Evolutionary conservation across 495 filamentous ascomycete species (phyloP).

Genomic region (Lichenothelia convexa): DNA sequence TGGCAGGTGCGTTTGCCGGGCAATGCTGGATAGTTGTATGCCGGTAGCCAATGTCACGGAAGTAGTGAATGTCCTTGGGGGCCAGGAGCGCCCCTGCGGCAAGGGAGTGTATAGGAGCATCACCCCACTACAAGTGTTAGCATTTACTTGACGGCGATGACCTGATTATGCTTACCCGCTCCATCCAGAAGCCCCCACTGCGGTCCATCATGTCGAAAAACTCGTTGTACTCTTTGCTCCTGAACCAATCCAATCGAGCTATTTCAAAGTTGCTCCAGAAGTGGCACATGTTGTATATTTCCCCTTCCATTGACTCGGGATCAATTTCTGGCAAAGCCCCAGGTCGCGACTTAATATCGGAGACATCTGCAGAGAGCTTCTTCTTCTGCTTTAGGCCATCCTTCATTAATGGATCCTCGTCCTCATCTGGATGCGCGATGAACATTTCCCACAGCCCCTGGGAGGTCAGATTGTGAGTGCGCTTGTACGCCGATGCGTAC

Average conservation of each 20-base stretch:
- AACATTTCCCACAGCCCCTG: conserved; percentile 99
- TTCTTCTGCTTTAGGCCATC: conserved; percentile 51
- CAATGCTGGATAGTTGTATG: conserved; percentile 99
- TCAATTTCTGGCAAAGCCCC: conserved; percentile 64
- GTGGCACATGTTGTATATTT: conserved; percentile 99
- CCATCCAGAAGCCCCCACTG: conserved; percentile 97
- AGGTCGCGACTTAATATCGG: conserved; percentile 55
- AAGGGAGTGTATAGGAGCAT: conserved; percentile 95
- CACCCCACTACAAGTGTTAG: conserved; percentile 60
- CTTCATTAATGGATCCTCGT: conserved; percentile 28
- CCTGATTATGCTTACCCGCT: conserved; percentile 47
- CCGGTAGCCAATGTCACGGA: conserved; percentile 96
- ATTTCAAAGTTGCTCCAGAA: conserved; percentile 99
- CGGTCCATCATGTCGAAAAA: conserved; percentile 99
- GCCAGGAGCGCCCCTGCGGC: conserved; percentile 76
- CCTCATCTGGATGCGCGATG: conserved; percentile 49
- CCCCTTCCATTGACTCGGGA: conserved; percentile 87
- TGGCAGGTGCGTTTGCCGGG: conserved; percentile 83
- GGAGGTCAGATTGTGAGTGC: conserved; percentile 74
- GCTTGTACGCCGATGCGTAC: conserved; percentile 98
- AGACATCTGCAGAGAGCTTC: conserved; percentile 66
- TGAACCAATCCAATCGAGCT: conserved; percentile 83
- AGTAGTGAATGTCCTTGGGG: conserved; percentile 85
- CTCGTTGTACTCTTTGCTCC: conserved; percentile 89
- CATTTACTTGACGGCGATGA: conserved; percentile 9